Evolutionary conservation across 768 basidiomycete species (phyloP), one percentile per base, ranked within the genome.

Genomic region (Mycena alexandri): DNA sequence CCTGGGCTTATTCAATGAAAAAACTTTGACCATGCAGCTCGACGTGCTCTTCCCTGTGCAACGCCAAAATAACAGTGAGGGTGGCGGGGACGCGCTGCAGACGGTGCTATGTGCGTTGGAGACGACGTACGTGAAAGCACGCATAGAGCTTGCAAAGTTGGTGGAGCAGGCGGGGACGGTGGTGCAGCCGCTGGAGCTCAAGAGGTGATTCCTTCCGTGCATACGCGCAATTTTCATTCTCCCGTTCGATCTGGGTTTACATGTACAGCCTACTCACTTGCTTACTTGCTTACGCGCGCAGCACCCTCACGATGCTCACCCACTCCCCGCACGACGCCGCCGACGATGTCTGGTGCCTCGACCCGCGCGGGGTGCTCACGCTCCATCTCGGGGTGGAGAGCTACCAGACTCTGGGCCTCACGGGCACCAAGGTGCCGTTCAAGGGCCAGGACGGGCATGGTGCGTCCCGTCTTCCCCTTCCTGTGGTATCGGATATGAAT

Each of bases 301-400:
- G 86, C 33, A 70, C 73, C 5, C 70, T 86, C 46, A 76, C 82
- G 34, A 78, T 82, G 43, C 63, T 86, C 19, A 81, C 80, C 33
- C 73, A 75, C 11, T 51, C 75, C 64, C 64, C 73, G 5, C 70
- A 76, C 25, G 38, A 11, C 10, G 38, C 38, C 38, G 72, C 74
- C 38, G 85, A 88, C 34, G 90, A 92, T 66, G 83, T 82, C 2
- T 93, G 93, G 92, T 91, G 89, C 72, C 80, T 92, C 61, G 91
- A 93, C 71, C 80, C 83, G 3, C 85, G 89, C 19, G 88, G 89
- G 5, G 70, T 88, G 48, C 76, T 93, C 65, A 88, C 88, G 0
- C 74, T 92, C 21, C 86, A 80, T 25, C 81, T 89, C 7, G 81
- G 81, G 47, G 89, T 88, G 74, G 79, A 80, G 19, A 86, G 87